phyloP scores from a whole-genome alignment of 768 basidiomycete genomes.

The Leucosporidium creatinivorum region DNA sequence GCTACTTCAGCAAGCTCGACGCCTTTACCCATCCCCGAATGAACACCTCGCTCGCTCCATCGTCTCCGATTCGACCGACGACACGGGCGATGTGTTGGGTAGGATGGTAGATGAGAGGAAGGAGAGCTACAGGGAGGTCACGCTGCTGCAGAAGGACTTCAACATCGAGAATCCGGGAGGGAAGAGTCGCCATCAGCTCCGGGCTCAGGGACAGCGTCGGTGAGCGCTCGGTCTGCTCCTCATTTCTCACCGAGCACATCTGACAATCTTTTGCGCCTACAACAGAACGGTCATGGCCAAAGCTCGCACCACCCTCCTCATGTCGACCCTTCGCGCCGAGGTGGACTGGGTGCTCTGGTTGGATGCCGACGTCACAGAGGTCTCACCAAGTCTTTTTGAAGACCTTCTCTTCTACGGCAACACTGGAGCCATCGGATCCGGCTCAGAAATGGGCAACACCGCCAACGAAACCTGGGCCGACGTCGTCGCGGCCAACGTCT shows the following conservation, averaged over 20 bases:
- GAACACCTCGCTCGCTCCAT: conserved; percentile 26
- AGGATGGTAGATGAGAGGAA: conserved; percentile 1
- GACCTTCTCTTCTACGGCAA: conserved; percentile 20
- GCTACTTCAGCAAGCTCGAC: conserved; percentile 17
- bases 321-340: conserved; percentile 20
- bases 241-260: no score
- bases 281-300: conserved; percentile 24
- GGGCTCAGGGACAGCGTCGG: conserved; percentile 15
- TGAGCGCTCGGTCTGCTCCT: conserved; percentile 3
- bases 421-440: conserved; percentile 5
- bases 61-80: conserved; percentile 24
- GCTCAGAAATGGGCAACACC: not conserved
- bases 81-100: conserved; percentile 11
- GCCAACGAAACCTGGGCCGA: conserved; percentile 7
- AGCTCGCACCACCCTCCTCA: conserved; percentile 27
- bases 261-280: not conserved
- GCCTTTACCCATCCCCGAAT: conserved; percentile 7
- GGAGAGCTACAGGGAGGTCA: conserved; percentile 6
- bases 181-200: conserved; percentile 7
- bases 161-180: conserved; percentile 15
- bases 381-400: conserved; percentile 20
- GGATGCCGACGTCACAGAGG: conserved; percentile 21
- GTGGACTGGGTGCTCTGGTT: conserved; percentile 32
- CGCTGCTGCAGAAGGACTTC: conserved; percentile 25
- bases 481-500: conserved; percentile 25